Evolutionary conservation across 1,284 basidiomycete species (phyloP), one percentile per base, ranked within the genome.

Genomic region (Sporisorium reilianum): DNA sequence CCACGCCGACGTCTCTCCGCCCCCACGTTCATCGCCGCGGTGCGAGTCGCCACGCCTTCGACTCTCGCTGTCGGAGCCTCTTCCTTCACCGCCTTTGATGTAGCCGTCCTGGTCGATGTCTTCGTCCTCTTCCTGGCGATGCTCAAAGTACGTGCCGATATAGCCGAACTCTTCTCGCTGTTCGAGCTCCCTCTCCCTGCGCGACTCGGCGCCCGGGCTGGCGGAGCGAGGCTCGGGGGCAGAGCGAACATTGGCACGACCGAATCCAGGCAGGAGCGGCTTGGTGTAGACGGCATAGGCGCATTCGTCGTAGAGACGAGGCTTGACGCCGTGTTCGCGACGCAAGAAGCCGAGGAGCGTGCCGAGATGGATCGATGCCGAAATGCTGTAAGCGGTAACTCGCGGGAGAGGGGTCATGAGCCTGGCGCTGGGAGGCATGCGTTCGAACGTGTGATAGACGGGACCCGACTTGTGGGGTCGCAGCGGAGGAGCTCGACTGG

Each of bases 211-310:
- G 20, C 87, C 87, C 5, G 89, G 88, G 5, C 87, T 87, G 22
- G 90, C 88, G 9, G 90, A 89, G 11, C 70, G 62, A 16, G 81
- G 80, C 58, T 83, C 83, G 2, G 89, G 90, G 0, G 93, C 94
- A 0, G 92, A 94, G 6, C 95, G 90, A 20, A 97, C 87, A 66
- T 93, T 93, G 7, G 92, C 90, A 38, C 90, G 89, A 0, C 92
- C 92, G 80, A 97, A 98, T 0, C 95, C 95, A 5, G 95, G 93
- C 5, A 97, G 88, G 0, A 97, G 87, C 0, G 95, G 95, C 1
- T 96, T 89, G 82, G 94, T 92, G 80, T 97, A 97, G 86, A 95
- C 93, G 52, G 91, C 92, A 86, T 95, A 97, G 71, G 94, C 87
- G 3, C 94, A 95, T 85, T 97, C 95, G 83, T 97, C 95, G 80